phyloP scores from a whole-genome alignment of 108 stramenopile species.

The Cyclotella baltica region DNA sequence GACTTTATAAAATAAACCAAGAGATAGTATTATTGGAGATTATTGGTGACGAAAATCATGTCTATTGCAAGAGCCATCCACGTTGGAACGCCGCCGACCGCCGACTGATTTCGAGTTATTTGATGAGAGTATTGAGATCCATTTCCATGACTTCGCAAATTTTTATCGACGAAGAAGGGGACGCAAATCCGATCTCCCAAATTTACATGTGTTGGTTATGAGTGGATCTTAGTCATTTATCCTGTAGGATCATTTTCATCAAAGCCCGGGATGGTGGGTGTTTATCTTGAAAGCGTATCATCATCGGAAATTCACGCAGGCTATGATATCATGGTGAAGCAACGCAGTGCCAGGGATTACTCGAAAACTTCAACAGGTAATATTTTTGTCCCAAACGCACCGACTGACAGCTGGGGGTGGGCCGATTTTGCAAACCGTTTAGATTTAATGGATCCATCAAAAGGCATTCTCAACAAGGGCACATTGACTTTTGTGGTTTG shows the following conservation, averaged over 20 bases:
- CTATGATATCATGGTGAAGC: neutral
- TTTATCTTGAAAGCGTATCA: neutral
- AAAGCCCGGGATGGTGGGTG: neutral
- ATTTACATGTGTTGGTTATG: neutral
- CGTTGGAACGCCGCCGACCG: neutral
- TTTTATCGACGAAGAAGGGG: neutral
- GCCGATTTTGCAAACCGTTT: neutral
- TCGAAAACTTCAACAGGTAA: too few species aligned
- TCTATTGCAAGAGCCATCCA: neutral
- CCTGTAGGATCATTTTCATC: neutral
- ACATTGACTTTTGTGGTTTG: neutral
- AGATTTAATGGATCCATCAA: neutral
- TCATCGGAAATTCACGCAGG: neutral
- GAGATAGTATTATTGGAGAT: too few species aligned
- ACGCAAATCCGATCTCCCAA: neutral
- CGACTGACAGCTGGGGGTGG: neutral
- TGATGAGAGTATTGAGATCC: neutral
- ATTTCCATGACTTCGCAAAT: conserved; percentile 7
- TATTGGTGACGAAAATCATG: too few species aligned
- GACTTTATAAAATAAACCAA: too few species aligned
- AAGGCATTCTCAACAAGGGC: neutral
- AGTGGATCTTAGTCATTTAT: neutral
- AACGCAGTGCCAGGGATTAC: neutral
- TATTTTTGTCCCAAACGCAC: too few species aligned
- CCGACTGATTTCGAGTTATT: neutral